These are phyloP conservation scores for Alternaria ethzedia DNA, from an alignment of 2,329 filamentous ascomycete species.

Conservation along the genomic window DNA sequence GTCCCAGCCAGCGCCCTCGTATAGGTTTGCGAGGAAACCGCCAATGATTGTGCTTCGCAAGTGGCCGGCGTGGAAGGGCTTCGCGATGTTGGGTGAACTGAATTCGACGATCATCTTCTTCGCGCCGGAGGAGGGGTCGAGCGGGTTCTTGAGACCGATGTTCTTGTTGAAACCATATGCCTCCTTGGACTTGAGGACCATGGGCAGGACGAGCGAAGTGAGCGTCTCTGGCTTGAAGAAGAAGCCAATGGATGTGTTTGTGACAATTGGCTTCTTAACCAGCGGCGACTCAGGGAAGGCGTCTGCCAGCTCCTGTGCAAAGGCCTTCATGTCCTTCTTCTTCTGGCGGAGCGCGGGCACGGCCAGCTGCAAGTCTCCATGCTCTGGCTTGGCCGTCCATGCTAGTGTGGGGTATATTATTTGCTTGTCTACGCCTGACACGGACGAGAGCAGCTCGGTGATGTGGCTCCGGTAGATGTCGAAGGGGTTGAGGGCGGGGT, in stretches of 20 bases:
- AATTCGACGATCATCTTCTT: slow-evolving; percentile 81
- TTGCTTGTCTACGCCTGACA: slow-evolving; percentile 72
- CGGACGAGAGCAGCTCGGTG: slow-evolving; percentile 68
- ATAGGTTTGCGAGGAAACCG: slow-evolving; percentile 73
- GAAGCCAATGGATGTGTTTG: slow-evolving; percentile 76
- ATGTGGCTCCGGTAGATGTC: slow-evolving; percentile 83
- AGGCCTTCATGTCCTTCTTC: slow-evolving; percentile 64
- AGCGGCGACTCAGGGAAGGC: slow-evolving; percentile 77
- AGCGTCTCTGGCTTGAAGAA: slow-evolving; percentile 77
- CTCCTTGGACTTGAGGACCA: slow-evolving; percentile 67
- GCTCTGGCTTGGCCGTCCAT: slow-evolving; percentile 80
- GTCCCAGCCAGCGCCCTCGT: slow-evolving; percentile 72
- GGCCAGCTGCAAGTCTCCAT: slow-evolving; percentile 80
- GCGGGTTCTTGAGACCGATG: slow-evolving; percentile 66
- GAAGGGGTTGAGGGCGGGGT: slow-evolving; percentile 74
- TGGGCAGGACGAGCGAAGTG: slow-evolving; percentile 69
- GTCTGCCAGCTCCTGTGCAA: slow-evolving; percentile 62
- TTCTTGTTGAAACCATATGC: slow-evolving; percentile 69
- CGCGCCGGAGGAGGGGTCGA: slow-evolving; percentile 64
- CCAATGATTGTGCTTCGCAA: slow-evolving; percentile 79
- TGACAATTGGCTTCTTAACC: slow-evolving; percentile 71
- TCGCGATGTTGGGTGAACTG: slow-evolving; percentile 85
- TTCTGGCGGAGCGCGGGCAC: slow-evolving; percentile 81
- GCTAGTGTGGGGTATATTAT: slow-evolving; percentile 78
- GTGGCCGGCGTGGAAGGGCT: slow-evolving; percentile 79